These are phyloP conservation scores for Tripidium arundinaceum DNA, from an alignment of 202 grass and related monocot genomes.

Conservation along the genomic window DNA sequence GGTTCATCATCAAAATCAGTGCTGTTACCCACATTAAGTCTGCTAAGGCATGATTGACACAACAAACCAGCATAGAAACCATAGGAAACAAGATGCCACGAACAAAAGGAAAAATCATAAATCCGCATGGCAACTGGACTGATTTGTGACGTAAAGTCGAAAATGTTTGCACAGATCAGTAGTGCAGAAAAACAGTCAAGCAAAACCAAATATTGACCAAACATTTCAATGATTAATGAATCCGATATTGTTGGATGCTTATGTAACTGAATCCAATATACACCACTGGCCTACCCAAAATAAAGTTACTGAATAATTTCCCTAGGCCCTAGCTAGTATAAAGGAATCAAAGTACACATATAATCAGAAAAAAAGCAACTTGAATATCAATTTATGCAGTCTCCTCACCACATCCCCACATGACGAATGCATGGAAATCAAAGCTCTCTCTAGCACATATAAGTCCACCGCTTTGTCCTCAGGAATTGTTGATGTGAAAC, in stretches of 20 bases:
- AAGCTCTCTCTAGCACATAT: slow-evolving; percentile 96
- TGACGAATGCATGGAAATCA: slow-evolving; percentile 97
- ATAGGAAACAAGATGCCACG: neutral
- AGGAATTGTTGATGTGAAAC: slow-evolving; percentile 80
- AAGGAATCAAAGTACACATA: neutral
- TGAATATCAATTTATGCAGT: slow-evolving; percentile 7
- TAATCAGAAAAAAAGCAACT: neutral
- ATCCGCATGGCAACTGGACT: neutral
- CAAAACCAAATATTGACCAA: neutral
- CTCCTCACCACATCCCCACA: slow-evolving; percentile 74
- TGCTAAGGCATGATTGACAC: neutral
- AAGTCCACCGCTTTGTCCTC: slow-evolving; percentile 97
- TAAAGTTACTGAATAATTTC: too few species aligned
- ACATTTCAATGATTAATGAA: neutral
- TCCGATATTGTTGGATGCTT: neutral
- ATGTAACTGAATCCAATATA: neutral
- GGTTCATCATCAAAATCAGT: too few species aligned
- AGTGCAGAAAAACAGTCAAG: slow-evolving; percentile 10
- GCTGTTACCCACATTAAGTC: neutral
- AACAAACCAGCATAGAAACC: neutral
- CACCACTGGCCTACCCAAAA: neutral
- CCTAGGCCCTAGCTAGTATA: too few species aligned
- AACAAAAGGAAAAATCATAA: neutral
- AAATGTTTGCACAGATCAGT: neutral
- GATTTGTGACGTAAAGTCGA: neutral